Evolutionary conservation across 2,329 filamentous ascomycete species (phyloP), one percentile per base, ranked within the genome.

Genomic region (Bipolaris sorokiniana): DNA sequence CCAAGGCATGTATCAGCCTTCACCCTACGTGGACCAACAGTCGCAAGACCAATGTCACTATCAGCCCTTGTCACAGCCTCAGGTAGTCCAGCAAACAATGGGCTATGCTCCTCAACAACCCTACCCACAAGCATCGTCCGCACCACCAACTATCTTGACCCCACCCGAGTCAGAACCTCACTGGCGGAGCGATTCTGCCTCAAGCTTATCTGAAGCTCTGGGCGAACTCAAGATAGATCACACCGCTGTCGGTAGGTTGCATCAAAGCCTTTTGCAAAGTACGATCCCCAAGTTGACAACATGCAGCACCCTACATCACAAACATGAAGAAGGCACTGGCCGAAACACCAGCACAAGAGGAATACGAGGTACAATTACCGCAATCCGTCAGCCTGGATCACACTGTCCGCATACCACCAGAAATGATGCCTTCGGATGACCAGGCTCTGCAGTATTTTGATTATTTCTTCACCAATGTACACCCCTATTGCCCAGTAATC

Each of bases 401-500:
- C 20, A 92, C 90, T 56, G 89, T 97, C 56, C 87, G 92, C 34
- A 97, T 98, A 60, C 95, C 94, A 0, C 91, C 90, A 0, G 92
- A 96, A 69, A 84, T 98, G 69, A 97, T 98, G 92, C 94, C 94
- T 1, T 85, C 89, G 28, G 92, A 97, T 31, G 88, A 91, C 42
- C 91, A 91, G 34, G 88, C 89, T 4, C 80, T 92, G 71, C 85
- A 90, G 34, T 96, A 95, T 72, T 96, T 98, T 73, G 88, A 95
- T 37, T 89, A 96, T 41, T 98, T 92, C 74, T 98, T 98, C 76
- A 81, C 84, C 33, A 88, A 97, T 65, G 90, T 97, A 31, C 95
- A 98, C 70, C 93, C 93, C 0, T 98, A 97, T 67, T 88, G 96
- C 1, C 94, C 94, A 0, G 92, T 98, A 3, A 80, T 98, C 51